phyloP scores from a whole-genome alignment of 1,284 basidiomycete species.

The Termitomyces sp. region DNA sequence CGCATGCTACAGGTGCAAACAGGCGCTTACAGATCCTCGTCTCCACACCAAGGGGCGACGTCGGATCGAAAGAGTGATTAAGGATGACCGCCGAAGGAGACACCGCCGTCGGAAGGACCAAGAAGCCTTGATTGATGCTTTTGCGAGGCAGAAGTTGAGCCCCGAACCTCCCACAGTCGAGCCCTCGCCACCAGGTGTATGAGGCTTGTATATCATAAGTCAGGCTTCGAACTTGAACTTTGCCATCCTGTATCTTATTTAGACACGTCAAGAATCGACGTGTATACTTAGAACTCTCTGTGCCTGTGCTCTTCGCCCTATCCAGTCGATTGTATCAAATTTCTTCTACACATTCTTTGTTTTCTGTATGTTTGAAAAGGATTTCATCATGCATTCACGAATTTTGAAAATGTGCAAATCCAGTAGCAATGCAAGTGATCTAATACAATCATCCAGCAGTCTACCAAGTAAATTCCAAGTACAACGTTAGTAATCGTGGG shows the following conservation, averaged over 20 bases:
- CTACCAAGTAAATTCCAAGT: slow-evolving; percentile 6
- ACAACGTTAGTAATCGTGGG: slow-evolving; percentile 8
- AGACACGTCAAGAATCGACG: slow-evolving; percentile 9
- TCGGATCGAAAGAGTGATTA: slow-evolving; percentile 70
- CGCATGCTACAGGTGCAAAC: slow-evolving; percentile 69
- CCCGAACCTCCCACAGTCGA: slow-evolving; percentile 24
- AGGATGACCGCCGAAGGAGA: slow-evolving; percentile 71
- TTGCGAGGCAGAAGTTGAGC: slow-evolving; percentile 56
- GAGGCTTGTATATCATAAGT: slow-evolving; percentile 4
- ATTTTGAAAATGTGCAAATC: not conserved
- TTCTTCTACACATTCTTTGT: not conserved
- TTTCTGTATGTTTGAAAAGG: slow-evolving; percentile 1
- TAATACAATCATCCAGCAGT: slow-evolving; percentile 12
- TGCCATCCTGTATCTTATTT: slow-evolving; percentile 13
- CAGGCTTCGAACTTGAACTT: not conserved
- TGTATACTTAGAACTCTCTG: slow-evolving; percentile 13
- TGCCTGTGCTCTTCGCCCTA: slow-evolving; percentile 3
- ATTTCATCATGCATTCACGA: not conserved
- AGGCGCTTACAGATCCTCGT: slow-evolving; percentile 59
- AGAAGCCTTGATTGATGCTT: slow-evolving; percentile 72
- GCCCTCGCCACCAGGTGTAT: slow-evolving; percentile 13
- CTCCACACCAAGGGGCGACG: slow-evolving; percentile 58
- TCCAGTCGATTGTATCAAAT: slow-evolving; percentile 3
- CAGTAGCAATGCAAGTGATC: slow-evolving; percentile 2
- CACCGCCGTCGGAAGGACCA: slow-evolving; percentile 77